phyloP scores from a whole-genome alignment of 2,329 filamentous ascomycete genomes.

The Fusarium neocosmosporiellum region DNA sequence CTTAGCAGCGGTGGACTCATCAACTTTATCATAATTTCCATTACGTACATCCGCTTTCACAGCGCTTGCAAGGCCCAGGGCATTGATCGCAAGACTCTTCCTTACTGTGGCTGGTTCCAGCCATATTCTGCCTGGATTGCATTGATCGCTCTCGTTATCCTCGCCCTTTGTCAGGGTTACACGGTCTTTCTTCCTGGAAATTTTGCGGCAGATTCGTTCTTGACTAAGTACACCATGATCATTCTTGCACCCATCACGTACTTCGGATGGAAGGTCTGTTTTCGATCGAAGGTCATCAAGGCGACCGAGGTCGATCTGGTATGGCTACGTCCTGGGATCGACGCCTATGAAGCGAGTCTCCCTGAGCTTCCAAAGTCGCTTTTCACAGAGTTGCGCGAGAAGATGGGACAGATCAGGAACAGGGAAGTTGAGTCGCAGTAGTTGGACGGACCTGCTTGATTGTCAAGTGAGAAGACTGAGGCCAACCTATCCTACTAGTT shows the following conservation, averaged over 20 bases:
- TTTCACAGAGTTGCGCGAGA: background rate
- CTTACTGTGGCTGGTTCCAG: slow-evolving; percentile 67
- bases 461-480: background rate
- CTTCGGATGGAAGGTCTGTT: background rate
- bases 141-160: background rate
- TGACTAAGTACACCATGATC: background rate
- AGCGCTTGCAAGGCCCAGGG: slow-evolving; percentile 63
- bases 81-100: slow-evolving; percentile 60
- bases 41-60: slow-evolving; percentile 58
- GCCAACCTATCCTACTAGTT: too few relatives aligned
- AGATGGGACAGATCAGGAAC: background rate
- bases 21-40: slow-evolving; percentile 65
- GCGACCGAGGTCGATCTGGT: background rate
- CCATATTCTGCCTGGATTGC: slow-evolving; percentile 63
- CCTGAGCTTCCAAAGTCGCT: background rate
- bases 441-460: background rate
- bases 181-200: background rate
- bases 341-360: background rate
- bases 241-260: background rate
- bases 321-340: background rate
- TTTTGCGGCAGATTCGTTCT: background rate
- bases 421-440: background rate
- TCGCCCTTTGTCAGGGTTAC: background rate
- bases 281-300: background rate
- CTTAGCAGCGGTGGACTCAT: slow-evolving; percentile 67